Percentiles rank a stretch among this genome's conserved stretches.
phyloP scores from a whole-genome alignment of 2,329 filamentous ascomycete species.

The Coleophoma eucalyptorum region DNA sequence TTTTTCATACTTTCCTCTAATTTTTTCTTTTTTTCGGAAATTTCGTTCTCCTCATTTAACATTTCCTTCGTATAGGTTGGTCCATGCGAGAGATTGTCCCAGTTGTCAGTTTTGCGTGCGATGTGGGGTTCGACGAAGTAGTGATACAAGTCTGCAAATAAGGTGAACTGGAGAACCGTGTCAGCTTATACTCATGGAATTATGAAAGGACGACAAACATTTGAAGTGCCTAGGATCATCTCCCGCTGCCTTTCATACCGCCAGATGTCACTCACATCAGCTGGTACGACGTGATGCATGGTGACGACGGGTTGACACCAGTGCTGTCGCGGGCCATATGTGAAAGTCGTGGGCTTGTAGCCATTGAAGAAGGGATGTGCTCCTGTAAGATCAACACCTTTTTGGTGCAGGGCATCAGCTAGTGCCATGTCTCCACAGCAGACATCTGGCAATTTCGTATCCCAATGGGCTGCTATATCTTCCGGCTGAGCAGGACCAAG shows the following conservation, averaged over 20 bases:
- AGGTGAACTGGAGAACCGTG: neutral
- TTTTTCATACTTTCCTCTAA: neutral
- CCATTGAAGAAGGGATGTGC: slow-evolving; percentile 52
- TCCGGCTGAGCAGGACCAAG: slow-evolving; percentile 31
- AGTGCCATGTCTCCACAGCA: slow-evolving; percentile 52
- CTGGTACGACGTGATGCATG: slow-evolving; percentile 51
- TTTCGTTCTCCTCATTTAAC: neutral
- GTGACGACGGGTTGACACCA: slow-evolving; percentile 56
- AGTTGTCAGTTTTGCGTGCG: slow-evolving; percentile 37
- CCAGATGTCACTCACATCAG: slow-evolving; percentile 49
- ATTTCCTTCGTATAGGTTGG: slow-evolving; percentile 33
- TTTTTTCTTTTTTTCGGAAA: neutral
- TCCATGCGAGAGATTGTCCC: slow-evolving; percentile 50
- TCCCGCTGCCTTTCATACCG: slow-evolving; percentile 42
- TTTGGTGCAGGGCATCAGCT: slow-evolving; percentile 42
- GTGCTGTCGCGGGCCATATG: slow-evolving; percentile 29
- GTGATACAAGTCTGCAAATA: slow-evolving; percentile 39
- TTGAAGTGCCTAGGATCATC: slow-evolving; percentile 5
- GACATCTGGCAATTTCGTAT: slow-evolving; percentile 32
- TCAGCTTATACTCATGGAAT: neutral
- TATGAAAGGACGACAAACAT: slow-evolving; percentile 5
- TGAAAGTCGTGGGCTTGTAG: slow-evolving; percentile 47
- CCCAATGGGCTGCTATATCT: slow-evolving; percentile 43
- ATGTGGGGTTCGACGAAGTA: slow-evolving; percentile 43
- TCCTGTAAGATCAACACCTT: slow-evolving; percentile 36